Base-by-base conservation (phyloP, 2,329 filamentous ascomycete genomes). In the Pseudovirgaria hyperparasitica region DNA sequence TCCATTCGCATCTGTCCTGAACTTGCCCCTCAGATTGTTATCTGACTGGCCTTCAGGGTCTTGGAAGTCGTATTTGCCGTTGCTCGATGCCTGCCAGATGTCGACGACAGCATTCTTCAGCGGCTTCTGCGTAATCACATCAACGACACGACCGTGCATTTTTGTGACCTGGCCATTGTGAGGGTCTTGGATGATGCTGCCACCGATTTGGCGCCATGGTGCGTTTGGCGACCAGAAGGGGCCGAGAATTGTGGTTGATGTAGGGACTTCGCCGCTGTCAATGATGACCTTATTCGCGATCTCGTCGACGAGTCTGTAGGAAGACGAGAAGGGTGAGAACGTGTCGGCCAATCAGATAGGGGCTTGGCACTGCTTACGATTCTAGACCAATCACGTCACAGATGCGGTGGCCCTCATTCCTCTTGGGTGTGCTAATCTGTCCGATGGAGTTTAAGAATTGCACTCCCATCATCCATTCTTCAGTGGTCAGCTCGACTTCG, bases 171-270 rank as follows among this genome's bases (percentile, higher is more conserved):
- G 60, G 25, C 74, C 77, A 26, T 70, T 58, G 30, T 70, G 62
- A 19, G 61, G 57, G 50, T 76, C 55, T 48, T 76, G 71, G 44
- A 82, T 74, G 50, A 82, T 76, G 50, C 58, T 65, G 46, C 60
- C 65, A 38, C 77, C 77, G 39, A 72, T 65, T 19, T 72, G 63
- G 23, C 76, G 71, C 69, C 80, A 81, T 17, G 78, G 77, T 2
- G 78, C 74, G 41, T 81, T 65, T 42, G 77, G 76, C 8, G 72
- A 76, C 76, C 77, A 84, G 65, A 84, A 82, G 37, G 78, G 78
- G 2, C 78, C 78, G 33, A 84, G 72, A 45, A 84, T 84, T 32
- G 76, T 68, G 34, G 76, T 78, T 3, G 76, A 80, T n/a, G 78
- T 82, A 24, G 77, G 76, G 33, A 67, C 61, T 34, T 70, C 56